Evolutionary conservation across 805 yeast genomes (phyloP).

Genomic region (Schwanniomyces pseudopolymorphus): DNA sequence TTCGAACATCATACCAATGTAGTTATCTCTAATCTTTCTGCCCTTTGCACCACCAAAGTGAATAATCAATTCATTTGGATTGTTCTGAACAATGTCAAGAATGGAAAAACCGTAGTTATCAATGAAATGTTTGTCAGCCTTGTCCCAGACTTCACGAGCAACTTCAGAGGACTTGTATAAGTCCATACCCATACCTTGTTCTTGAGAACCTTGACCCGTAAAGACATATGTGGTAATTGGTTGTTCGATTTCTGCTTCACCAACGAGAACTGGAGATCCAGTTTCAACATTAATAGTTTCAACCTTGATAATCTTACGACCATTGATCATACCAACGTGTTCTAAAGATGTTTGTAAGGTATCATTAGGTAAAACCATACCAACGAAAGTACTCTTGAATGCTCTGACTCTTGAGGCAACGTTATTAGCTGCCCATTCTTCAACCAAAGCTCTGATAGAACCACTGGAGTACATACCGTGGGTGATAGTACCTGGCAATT

Average conservation of each 20-base stretch:
- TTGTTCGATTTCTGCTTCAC: conserved; percentile 99
- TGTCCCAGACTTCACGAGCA: conserved; percentile 96
- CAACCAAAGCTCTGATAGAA: conserved; percentile 90
- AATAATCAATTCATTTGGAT: conserved; percentile 92
- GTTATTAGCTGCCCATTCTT: conserved; percentile 98
- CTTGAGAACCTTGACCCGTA: conserved; percentile 99
- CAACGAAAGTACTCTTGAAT: conserved; percentile 84
- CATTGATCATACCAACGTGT: conserved; percentile 98
- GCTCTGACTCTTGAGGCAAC: conserved; percentile 95
- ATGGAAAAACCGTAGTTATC: conserved; percentile 96
- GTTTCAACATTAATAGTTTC: conserved; percentile 84
- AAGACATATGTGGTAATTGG: conserved; percentile 95
- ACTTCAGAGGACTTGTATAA: conserved; percentile 86
- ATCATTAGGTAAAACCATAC: conserved; percentile 98
- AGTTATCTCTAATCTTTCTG: conserved; percentile 89
- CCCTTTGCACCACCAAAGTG: conserved; percentile 99
- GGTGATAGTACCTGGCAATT: conserved; percentile 95
- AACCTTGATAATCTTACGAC: conserved; percentile 94
- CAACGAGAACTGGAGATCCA: conserved; percentile 73
- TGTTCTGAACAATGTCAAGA: conserved; percentile 89
- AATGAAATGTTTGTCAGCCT: conserved; percentile 92
- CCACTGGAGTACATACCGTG: conserved; percentile 99
- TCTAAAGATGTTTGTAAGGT: conserved; percentile 82
- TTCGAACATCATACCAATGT: conserved; percentile 96
- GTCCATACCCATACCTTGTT: conserved; percentile 99